A percentile compares a stretch with the other conserved stretches of the same genome.
These are phyloP conservation scores for Pyrus bretschneideri DNA, from an alignment of 306 rosid genomes.

Conservation along the genomic window DNA sequence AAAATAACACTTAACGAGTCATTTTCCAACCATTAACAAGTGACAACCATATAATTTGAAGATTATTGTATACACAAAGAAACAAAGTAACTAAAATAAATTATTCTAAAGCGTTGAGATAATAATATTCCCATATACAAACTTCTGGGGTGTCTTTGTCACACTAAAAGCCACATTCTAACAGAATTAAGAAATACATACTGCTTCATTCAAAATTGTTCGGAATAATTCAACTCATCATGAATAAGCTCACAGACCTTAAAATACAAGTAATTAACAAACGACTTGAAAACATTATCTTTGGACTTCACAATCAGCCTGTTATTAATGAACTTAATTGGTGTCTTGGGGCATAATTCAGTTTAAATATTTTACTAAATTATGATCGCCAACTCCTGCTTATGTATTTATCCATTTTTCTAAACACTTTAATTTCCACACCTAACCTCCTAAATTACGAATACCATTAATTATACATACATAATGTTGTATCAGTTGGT, in stretches of 20 bases:
- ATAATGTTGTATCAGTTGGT: too few relatives aligned
- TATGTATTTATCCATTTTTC: neutral
- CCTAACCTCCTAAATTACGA: neutral
- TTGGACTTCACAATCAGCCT: neutral
- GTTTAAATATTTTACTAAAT: neutral
- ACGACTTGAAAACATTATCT: neutral
- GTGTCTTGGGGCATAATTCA: neutral
- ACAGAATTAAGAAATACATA: neutral
- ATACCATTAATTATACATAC: too few relatives aligned
- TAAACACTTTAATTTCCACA: neutral
- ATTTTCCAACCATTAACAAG: too few relatives aligned
- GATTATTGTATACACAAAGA: neutral
- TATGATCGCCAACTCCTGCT: neutral
- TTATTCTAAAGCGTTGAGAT: neutral
- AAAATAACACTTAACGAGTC: too few relatives aligned
- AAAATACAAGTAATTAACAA: neutral
- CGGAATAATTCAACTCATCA: neutral
- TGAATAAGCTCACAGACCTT: neutral
- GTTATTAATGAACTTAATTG: neutral
- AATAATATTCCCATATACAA: neutral
- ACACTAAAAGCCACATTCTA: neutral
- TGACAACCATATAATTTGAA: neutral
- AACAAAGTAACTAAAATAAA: neutral
- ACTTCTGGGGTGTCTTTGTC: neutral
- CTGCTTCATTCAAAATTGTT: neutral